Conservation (phyloP, 441 rosid species). For the Pelargonium citronellum region DNA sequence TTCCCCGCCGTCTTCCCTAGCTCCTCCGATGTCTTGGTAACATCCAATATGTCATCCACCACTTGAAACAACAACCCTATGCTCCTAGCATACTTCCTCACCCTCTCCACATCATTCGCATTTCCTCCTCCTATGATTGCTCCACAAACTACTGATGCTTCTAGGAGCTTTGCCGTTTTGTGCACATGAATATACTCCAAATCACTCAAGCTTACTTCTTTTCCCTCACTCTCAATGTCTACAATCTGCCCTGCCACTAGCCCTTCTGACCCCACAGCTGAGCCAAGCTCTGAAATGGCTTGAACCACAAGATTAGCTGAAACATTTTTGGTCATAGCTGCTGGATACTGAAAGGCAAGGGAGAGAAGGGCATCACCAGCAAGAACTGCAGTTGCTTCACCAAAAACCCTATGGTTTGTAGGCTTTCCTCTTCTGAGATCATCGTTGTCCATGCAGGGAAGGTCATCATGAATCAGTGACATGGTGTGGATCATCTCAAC, state of each 20-base stretch:
- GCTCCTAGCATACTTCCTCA: constrained; percentile 35
- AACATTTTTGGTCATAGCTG: constrained; percentile 11
- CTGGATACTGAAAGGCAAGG: constrained; percentile 32
- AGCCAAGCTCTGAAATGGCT: constrained; percentile 26
- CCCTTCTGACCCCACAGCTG: constrained; percentile 36
- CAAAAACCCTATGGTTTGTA: constrained; percentile 39
- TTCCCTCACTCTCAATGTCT: constrained; percentile 35
- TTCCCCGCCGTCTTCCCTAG: constrained; percentile 41
- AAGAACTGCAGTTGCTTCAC: constrained; percentile 31
- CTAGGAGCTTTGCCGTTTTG: constrained; percentile 41
- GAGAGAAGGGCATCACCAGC: constrained; percentile 33
- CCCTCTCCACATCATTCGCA: constrained; percentile 29
- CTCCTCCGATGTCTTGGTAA: constrained; percentile 33
- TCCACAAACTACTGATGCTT: constrained; percentile 33
- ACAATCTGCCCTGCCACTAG: constrained; percentile 40
- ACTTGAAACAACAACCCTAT: constrained; percentile 45
- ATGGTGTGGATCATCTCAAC: constrained; percentile 42
- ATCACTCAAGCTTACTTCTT: constrained; percentile 22
- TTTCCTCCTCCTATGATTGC: constrained; percentile 39
- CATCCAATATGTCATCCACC: constrained; percentile 44
- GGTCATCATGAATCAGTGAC: constrained; percentile 43
- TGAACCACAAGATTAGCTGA: constrained; percentile 21
- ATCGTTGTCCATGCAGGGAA: constrained; percentile 46
- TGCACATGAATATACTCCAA: constrained; percentile 42
- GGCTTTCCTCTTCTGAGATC: constrained; percentile 41